Evolutionary conservation across 2,329 filamentous ascomycete species (phyloP).

Genomic region (Nigrospora osmanthi): DNA sequence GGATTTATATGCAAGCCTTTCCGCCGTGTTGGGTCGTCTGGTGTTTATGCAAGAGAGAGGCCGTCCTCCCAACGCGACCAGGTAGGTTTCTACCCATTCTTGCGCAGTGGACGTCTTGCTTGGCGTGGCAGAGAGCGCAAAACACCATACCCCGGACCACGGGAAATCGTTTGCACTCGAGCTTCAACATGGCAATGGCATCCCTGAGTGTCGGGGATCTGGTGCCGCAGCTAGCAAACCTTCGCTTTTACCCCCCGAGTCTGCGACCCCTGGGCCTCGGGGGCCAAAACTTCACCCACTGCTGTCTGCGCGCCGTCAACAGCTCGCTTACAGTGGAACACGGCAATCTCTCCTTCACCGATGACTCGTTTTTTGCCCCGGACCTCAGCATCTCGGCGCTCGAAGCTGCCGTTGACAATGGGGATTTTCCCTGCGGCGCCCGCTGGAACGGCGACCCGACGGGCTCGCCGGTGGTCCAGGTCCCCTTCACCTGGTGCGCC

Average conservation of each 20-base stretch:
- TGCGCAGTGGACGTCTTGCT: too few species aligned
- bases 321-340: constrained; percentile 11
- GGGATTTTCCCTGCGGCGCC: constrained; percentile 19
- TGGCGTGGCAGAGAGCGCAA: too few species aligned
- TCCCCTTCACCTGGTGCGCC: constrained; percentile 21
- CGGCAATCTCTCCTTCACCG: constrained; percentile 14
- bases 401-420: constrained; percentile 5
- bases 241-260: constrained; percentile 8
- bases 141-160: too few species aligned
- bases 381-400: constrained; percentile 10
- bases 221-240: constrained; percentile 15
- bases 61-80: too few species aligned
- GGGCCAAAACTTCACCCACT: constrained; percentile 21
- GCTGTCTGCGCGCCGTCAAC: constrained; percentile 19
- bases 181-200: not conserved
- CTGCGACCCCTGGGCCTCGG: constrained; percentile 9
- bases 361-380: constrained; percentile 13
- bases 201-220: constrained; percentile 3
- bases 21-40: too few species aligned
- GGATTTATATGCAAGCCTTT: too few species aligned
- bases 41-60: too few species aligned
- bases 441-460: constrained; percentile 10
- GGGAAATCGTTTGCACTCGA: too few species aligned
- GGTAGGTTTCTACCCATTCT: too few species aligned
- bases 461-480: constrained; percentile 14